Base-by-base conservation (phyloP, 768 basidiomycete genomes). In the Auriscalpium vulgare region DNA sequence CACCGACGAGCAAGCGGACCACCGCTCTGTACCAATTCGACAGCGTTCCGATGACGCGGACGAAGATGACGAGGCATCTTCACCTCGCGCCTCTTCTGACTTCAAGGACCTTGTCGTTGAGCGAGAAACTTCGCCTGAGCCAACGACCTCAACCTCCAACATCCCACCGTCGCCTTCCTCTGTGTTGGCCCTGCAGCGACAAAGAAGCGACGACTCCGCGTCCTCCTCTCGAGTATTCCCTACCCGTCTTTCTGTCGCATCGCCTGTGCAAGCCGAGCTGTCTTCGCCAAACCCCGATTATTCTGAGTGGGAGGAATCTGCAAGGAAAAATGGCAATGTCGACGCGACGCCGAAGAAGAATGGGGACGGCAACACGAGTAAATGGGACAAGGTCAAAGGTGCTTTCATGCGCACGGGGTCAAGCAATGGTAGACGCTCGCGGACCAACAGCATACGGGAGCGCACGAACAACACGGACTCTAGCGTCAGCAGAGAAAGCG, bases 341-440 rank as follows among this genome's bases (percentile, higher is more conserved):
- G 69, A 71, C 29, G 50, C 65, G 19, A 66, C 79, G 2, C 69
- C 78, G 10, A 88, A 88, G 65, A 79, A 83, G 19, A 74, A 68
- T 57, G 78, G 71, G 23, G 87, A 88, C 49, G 72, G 72, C 13
- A 71, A 78, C 14, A 75, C 78, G 44, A 80, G 77, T 58, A 72
- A 83, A 37, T 91, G 88, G 89, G 82, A 87, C 59, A 87, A 82
- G 66, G 74, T 91, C 51, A 86, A 86, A 63, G 78, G 74, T 54
- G 79, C 84, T 0, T 81, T 92, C 61, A 77, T 78, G 37, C 75
- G 87, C 58, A 81, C 82, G 29, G 79, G 76, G 37, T 88, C 88
- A 45, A 78, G 76, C 51, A 77, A 71, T 52, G 88, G 89, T 8
- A 80, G 88, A 62, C 83, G 89, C 50, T 90, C 88, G 51, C 83